phyloP scores from a whole-genome alignment of 2,329 filamentous ascomycete genomes.

The Talaromyces sp. region DNA sequence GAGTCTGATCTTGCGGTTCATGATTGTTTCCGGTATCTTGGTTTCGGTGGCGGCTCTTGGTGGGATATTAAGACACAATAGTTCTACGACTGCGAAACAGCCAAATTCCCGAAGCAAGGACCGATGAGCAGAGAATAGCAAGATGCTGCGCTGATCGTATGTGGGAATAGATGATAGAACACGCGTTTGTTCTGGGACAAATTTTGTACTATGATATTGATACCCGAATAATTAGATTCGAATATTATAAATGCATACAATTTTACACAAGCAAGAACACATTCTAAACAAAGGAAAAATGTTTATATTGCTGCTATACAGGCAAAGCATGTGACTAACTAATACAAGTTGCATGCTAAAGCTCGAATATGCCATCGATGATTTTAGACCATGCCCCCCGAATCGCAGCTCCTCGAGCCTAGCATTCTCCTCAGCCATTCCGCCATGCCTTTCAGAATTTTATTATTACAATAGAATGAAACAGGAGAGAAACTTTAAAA shows the following conservation, averaged over 20 bases:
- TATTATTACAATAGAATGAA: background rate
- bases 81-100: background rate
- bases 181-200: background rate
- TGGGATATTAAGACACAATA: conserved; percentile 9
- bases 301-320: conserved; percentile 10
- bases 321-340: conserved; percentile 1
- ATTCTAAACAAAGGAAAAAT: conserved; percentile 7
- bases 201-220: background rate
- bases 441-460: background rate
- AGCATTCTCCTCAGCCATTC: background rate
- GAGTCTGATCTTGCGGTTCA: conserved; percentile 28
- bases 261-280: background rate
- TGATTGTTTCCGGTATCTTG: conserved; percentile 35
- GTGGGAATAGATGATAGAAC: background rate
- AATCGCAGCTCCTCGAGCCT: background rate
- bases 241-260: background rate
- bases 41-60: conserved; percentile 23
- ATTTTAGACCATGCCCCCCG: conserved; percentile 13
- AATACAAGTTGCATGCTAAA: background rate
- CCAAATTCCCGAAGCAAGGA: background rate
- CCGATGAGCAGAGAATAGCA: background rate
- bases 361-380: background rate
- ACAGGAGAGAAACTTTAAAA: background rate
- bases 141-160: background rate
- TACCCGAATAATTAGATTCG: background rate